phyloP scores from a whole-genome alignment of 2,329 filamentous ascomycete genomes.

The Xylaria sp. region DNA sequence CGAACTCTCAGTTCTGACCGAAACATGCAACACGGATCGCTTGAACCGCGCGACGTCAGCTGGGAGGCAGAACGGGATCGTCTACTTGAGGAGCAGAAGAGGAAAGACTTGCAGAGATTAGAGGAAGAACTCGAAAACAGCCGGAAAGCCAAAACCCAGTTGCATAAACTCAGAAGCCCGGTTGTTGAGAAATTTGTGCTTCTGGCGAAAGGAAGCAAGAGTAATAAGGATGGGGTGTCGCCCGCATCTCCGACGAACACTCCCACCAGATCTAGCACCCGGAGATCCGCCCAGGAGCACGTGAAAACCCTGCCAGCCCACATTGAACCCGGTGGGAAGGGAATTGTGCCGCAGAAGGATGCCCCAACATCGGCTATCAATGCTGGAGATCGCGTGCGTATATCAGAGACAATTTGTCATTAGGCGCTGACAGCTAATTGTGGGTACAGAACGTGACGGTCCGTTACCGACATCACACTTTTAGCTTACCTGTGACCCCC shows the following conservation, averaged over 20 bases:
- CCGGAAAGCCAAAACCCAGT: conserved; percentile 33
- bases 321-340: conserved; percentile 53
- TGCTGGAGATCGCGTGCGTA: conserved; percentile 73
- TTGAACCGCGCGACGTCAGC: conserved; percentile 43
- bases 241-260: conserved; percentile 42
- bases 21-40: conserved; percentile 28
- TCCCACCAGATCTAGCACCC: conserved; percentile 39
- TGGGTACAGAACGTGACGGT: conserved; percentile 68
- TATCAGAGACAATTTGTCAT: conserved; percentile 18
- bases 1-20: conserved; percentile 26
- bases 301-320: conserved; percentile 35
- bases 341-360: conserved; percentile 63
- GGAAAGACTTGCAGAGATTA: conserved; percentile 53
- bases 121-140: conserved; percentile 50
- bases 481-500: conserved; percentile 73
- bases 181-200: conserved; percentile 57
- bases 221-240: conserved; percentile 45
- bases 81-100: conserved; percentile 56
- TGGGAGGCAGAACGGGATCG: conserved; percentile 55
- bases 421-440: conserved; percentile 36
- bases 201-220: conserved; percentile 50
- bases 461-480: conserved; percentile 70
- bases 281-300: conserved; percentile 27
- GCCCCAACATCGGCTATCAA: conserved; percentile 83
- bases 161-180: conserved; percentile 45